Base-by-base conservation (phyloP, 2,329 filamentous ascomycete species). In the Aspergillus terreus region DNA sequence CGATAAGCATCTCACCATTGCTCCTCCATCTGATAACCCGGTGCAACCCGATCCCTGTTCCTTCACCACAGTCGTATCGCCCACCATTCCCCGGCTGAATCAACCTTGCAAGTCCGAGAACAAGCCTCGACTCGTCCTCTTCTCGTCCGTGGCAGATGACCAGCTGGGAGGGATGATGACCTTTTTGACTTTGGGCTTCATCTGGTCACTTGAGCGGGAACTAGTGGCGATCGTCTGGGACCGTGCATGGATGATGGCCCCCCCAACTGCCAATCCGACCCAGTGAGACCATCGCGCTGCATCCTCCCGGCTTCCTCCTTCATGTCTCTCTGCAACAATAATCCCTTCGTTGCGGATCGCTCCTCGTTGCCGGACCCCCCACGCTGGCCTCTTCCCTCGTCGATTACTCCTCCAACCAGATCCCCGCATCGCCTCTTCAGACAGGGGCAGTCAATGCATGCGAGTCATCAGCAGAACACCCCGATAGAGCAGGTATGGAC, bases 141-240 rank as follows among this genome's bases (percentile, higher is more conserved):
- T 30, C 9, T 11, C 3, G 27, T 30, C 10, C 1, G 27, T 30
- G 27, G 60, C 62, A 60, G 63, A 62, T 65, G 62, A 64, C 62
- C 55, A n/a, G 14, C 19, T 12, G 17, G 40, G 40, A 42, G 15
- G 40, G 40, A 42, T 42, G 46, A 43, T 12, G 17, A 41, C 11
- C 17, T 42, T 40, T 40, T 51, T 47, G 50, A 51, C 45, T 53
- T 48, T 48, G 47, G 45, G 44, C 38, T n/a, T 17, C n/a, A 49
- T 30, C 54, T 35, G 57, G 63, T 65, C 64, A 66, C 57, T 63
- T 65, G 64, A 61, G 58, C 57, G 54, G 58, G 54, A 56, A 56
- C 57, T 61, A 58, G 49, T 30, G 58, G 47, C 55, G 60, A 63
- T 63, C 59, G 33, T 10, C 45, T 35, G 56, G 62, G 63, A 35